phyloP scores from a whole-genome alignment of 83 land plant species.

The Larix sibirica region DNA sequence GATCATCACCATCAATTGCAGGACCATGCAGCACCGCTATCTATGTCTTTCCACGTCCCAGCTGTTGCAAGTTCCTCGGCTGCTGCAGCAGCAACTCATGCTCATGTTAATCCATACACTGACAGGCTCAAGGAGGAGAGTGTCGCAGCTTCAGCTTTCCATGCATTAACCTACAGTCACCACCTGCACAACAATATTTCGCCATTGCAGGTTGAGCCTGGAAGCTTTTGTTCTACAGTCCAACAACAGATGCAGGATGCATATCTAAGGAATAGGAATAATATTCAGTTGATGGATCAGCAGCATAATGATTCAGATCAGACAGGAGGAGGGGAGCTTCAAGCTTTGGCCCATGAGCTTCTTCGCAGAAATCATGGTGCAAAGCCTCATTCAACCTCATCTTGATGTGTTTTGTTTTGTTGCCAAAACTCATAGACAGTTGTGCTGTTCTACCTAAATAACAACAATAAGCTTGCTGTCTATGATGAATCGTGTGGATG shows the following conservation, averaged over 20 bases:
- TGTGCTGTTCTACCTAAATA: too few species aligned
- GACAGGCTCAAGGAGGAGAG: slow-evolving; percentile 10
- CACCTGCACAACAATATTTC: background rate
- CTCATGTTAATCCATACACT: background rate
- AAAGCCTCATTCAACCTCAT: background rate
- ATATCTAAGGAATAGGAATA: slow-evolving; percentile 6
- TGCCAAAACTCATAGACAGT: too few species aligned
- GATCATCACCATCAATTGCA: background rate
- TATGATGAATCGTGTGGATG: too few species aligned
- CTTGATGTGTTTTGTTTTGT: background rate
- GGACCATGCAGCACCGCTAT: background rate
- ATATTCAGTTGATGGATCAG: too few species aligned
- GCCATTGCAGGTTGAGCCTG: background rate
- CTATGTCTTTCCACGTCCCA: slow-evolving; percentile 1
- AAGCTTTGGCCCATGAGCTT: slow-evolving; percentile 17
- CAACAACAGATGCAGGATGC: background rate
- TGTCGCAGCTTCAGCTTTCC: background rate
- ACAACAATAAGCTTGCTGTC: too few species aligned
- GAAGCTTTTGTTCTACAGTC: too few species aligned
- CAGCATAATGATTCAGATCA: slow-evolving; percentile 5
- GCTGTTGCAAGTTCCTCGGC: background rate
- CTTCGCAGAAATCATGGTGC: slow-evolving; percentile 15
- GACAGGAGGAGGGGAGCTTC: slow-evolving; percentile 11
- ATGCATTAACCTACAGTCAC: background rate
- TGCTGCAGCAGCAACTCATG: background rate